These are phyloP conservation scores for Globisporangium canariense DNA, from an alignment of 352 stramenopile species.

Conservation along the genomic window DNA sequence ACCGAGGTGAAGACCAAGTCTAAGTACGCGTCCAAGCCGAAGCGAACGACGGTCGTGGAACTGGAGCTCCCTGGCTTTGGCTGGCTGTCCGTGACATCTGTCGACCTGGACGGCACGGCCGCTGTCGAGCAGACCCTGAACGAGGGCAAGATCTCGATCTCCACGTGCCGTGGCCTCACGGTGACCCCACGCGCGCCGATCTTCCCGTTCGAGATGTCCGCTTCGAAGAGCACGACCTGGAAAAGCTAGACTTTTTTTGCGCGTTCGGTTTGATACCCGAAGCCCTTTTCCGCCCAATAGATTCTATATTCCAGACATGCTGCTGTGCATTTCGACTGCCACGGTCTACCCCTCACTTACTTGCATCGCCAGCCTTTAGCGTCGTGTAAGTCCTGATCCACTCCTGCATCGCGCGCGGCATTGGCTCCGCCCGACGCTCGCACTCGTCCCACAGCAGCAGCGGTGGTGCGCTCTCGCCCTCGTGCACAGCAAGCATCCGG, in stretches of 20 bases:
- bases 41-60: conserved; percentile 77
- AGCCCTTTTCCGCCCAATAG: background rate
- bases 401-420: conserved; percentile 61
- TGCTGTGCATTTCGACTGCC: background rate
- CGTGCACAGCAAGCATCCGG: conserved; percentile 18
- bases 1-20: conserved; percentile 60
- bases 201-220: conserved; percentile 80
- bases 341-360: background rate
- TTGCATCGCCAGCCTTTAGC: conserved; percentile 4
- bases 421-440: conserved; percentile 26
- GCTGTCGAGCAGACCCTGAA: conserved; percentile 61
- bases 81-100: conserved; percentile 72
- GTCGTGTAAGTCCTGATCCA: conserved; percentile 70
- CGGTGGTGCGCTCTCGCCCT: conserved; percentile 21
- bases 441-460: conserved; percentile 56
- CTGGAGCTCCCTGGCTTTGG: conserved; percentile 77
- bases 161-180: conserved; percentile 56
- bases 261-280: background rate
- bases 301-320: background rate
- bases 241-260: conserved; percentile 38
- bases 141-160: conserved; percentile 57
- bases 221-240: conserved; percentile 71
- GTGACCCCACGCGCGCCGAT: conserved; percentile 58
- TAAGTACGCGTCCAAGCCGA: conserved; percentile 72
- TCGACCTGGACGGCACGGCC: conserved; percentile 75